These are phyloP conservation scores for Penicillium occitanis DNA, from an alignment of 2,329 filamentous ascomycete genomes.

Conservation along the genomic window DNA sequence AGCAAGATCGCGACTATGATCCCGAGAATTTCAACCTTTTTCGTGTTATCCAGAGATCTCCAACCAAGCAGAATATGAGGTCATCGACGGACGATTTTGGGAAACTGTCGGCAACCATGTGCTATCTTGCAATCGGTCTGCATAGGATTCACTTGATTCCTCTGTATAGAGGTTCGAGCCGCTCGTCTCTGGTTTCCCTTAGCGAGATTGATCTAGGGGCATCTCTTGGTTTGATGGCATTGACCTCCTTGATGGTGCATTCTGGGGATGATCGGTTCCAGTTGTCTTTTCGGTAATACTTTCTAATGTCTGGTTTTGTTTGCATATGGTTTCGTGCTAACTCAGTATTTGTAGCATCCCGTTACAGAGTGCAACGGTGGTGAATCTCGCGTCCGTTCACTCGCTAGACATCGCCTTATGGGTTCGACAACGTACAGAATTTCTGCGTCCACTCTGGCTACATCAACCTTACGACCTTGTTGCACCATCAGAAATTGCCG, in stretches of 20 bases:
- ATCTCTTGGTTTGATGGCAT: constrained; percentile 63
- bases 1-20: constrained; percentile 68
- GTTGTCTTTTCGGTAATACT: constrained; percentile 58
- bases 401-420: constrained; percentile 64
- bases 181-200: constrained; percentile 56
- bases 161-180: constrained; percentile 58
- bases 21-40: constrained; percentile 67
- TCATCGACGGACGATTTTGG: constrained; percentile 66
- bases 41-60: constrained; percentile 65
- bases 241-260: constrained; percentile 60
- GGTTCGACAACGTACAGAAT: constrained; percentile 61
- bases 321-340: constrained; percentile 21
- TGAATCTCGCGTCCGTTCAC: constrained; percentile 64
- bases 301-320: constrained; percentile 5
- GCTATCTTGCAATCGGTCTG: constrained; percentile 67
- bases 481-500: constrained; percentile 57
- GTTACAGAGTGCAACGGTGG: constrained; percentile 53
- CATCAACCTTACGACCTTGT: constrained; percentile 62
- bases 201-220: constrained; percentile 51
- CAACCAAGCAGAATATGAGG: constrained; percentile 55
- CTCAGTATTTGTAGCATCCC: constrained; percentile 46
- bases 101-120: constrained; percentile 64
- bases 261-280: constrained; percentile 66
- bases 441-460: constrained; percentile 65
- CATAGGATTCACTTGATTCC: constrained; percentile 69